Conservation (phyloP, 805 yeast genomes). For the Zygosaccharomyces rouxii region DNA sequence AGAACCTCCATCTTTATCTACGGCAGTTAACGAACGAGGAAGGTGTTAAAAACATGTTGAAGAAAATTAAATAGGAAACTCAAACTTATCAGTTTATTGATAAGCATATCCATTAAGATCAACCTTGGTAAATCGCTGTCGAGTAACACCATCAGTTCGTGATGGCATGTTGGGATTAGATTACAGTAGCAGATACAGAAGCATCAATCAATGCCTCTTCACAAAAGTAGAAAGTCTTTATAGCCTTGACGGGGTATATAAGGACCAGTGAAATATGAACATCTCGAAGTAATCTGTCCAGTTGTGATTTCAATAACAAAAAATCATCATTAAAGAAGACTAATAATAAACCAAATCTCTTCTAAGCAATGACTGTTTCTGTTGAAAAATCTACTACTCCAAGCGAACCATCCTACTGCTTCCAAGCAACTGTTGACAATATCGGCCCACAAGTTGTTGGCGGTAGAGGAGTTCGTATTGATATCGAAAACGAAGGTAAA, state of each 20-base stretch:
- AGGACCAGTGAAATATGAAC: background rate
- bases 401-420: slow-evolving; percentile 36
- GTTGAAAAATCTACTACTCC: background rate
- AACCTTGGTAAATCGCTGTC: too few species aligned
- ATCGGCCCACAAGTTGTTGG: slow-evolving; percentile 39
- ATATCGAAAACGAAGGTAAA: slow-evolving; percentile 40
- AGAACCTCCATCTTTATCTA: slow-evolving; percentile 1
- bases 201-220: background rate
- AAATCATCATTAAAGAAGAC: background rate
- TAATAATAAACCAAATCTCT: background rate
- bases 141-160: too few species aligned
- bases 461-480: slow-evolving; percentile 42
- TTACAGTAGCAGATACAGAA: too few species aligned
- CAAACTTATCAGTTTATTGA: background rate
- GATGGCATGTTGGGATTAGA: too few species aligned
- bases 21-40: background rate
- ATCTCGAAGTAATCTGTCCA: background rate
- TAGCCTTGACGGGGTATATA: background rate
- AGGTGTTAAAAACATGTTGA: background rate
- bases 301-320: background rate
- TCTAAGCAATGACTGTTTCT: background rate
- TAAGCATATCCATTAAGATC: background rate
- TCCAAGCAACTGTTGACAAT: slow-evolving; percentile 40
- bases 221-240: background rate
- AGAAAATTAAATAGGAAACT: background rate